Evolutionary conservation across 192 early-diverging fungal genomes (phyloP).

Genomic region (Coemansia sp.): DNA sequence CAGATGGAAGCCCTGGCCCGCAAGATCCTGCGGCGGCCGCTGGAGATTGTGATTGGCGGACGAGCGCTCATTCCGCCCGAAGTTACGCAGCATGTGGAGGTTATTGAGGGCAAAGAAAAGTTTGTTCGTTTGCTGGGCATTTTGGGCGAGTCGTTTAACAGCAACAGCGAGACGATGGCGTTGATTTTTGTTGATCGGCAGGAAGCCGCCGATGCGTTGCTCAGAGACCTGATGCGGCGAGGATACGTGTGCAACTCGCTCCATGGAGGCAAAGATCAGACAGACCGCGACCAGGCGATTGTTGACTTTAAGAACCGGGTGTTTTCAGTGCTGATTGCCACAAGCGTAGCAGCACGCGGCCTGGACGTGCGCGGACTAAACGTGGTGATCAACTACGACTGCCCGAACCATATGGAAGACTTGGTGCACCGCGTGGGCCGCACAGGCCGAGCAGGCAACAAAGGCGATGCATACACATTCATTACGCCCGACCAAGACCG

Average conservation of each 20-base stretch:
- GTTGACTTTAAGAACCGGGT: constrained; percentile 90
- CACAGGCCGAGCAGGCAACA: constrained; percentile 97
- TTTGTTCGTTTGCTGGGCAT: constrained; percentile 86
- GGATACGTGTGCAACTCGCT: constrained; percentile 88
- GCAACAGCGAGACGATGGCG: constrained; percentile 68
- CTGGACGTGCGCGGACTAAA: constrained; percentile 93
- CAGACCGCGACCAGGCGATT: constrained; percentile 89
- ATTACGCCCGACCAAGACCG: constrained; percentile 92
- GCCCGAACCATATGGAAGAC: constrained; percentile 97
- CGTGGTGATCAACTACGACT: constrained; percentile 94
- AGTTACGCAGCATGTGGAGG: constrained; percentile 88
- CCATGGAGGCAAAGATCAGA: constrained; percentile 95
- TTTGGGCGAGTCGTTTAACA: constrained; percentile 75
- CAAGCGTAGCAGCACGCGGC: constrained; percentile 93
- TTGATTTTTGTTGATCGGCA: constrained; percentile 96
- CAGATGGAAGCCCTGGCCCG: constrained; percentile 95
- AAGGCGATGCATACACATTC: constrained; percentile 95
- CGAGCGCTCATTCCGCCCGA: constrained; percentile 85
- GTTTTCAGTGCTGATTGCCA: constrained; percentile 90
- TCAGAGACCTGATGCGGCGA: constrained; percentile 77
- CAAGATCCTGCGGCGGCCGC: constrained; percentile 84
- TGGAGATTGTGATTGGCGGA: constrained; percentile 95
- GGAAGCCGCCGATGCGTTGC: constrained; percentile 87
- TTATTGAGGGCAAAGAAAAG: constrained; percentile 75
- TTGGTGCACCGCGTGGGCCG: constrained; percentile 98